Evolutionary conservation across 352 stramenopile genomes (phyloP).

Genomic region (Elongisporangium senticosum): DNA sequence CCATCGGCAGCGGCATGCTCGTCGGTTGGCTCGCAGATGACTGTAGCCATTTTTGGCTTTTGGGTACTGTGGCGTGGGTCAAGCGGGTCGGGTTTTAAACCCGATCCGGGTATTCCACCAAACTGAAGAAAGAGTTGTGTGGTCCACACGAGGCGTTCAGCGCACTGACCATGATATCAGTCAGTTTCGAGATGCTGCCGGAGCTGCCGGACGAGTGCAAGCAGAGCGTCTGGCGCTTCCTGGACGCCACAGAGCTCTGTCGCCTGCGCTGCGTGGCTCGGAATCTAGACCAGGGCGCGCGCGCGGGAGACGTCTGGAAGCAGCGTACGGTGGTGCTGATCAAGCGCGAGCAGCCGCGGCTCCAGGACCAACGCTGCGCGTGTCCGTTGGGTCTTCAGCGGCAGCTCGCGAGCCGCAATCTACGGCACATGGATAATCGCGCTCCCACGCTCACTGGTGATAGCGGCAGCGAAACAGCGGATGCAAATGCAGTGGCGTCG

Average conservation of each 20-base stretch:
- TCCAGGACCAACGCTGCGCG: conserved; percentile 5
- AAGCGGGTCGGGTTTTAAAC: not conserved
- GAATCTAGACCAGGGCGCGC: conserved; percentile 25
- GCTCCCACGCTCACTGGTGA: not conserved
- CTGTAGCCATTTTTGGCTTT: not conserved
- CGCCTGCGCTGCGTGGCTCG: conserved; percentile 31
- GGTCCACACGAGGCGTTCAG: not conserved
- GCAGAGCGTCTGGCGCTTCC: conserved; percentile 46
- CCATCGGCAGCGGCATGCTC: not conserved
- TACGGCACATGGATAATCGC: not conserved
- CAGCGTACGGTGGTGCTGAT: conserved; percentile 22
- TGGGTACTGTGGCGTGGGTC: not conserved
- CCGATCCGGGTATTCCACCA: not conserved
- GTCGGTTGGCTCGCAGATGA: not conserved
- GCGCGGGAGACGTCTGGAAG: conserved; percentile 32
- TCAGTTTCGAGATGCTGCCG: conserved; percentile 20
- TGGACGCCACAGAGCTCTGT: conserved; percentile 49
- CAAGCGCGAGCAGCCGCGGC: conserved; percentile 13
- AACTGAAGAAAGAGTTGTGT: not conserved
- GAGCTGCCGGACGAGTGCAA: conserved; percentile 61
- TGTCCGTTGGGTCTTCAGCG: conserved; percentile 27
- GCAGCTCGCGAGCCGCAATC: conserved; percentile 24
- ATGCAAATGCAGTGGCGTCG: not conserved
- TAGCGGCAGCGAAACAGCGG: not conserved
- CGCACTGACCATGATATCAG: not conserved